Conservation (phyloP, 176 grass and related monocot species). For the barley (Hordeum vulgare) region MorexV3_pseudomolecules_assembly NC_058523.1:7899771-7900270, state of each 20-base stretch:
- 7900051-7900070: slow-evolving; percentile 42
- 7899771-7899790: slow-evolving; percentile 47
- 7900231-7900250: neutral
- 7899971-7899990: neutral
- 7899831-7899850: neutral
- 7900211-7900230: neutral
- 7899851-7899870: neutral
- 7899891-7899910: neutral
- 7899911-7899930: neutral
- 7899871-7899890: neutral
- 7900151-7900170: neutral
- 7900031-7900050: neutral
- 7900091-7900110: slow-evolving; percentile 20
- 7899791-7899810: slow-evolving; percentile 51
- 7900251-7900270: slow-evolving; percentile 7
- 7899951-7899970: neutral
- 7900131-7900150: slow-evolving; percentile 30
- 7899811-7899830: slow-evolving; percentile 10
- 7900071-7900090: slow-evolving; percentile 48
- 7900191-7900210: neutral
- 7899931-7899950: neutral
- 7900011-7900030: neutral
- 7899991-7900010: neutral
- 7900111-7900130: slow-evolving; percentile 40
- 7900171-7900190: neutral